Conservation (phyloP, 164 flowering plant genomes). For the Taxillus chinensis region DNA sequence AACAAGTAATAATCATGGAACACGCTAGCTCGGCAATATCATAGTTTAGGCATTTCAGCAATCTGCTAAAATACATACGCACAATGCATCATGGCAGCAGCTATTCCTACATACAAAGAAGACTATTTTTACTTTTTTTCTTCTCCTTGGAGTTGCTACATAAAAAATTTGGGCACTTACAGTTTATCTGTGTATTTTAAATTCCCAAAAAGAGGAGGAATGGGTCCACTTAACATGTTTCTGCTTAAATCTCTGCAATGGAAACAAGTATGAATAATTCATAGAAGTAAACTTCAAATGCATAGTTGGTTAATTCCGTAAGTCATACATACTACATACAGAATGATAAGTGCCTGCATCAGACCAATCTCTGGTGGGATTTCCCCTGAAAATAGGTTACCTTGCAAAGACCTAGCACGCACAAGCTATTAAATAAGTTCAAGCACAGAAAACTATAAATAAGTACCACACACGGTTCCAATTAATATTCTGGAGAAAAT, state of each 20-base stretch:
- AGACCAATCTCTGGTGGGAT: slow-evolving; percentile 91
- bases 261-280: background rate
- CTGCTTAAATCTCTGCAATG: slow-evolving; percentile 80
- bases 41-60: no score
- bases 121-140: no score
- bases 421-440: background rate
- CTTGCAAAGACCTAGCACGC: slow-evolving; percentile 68
- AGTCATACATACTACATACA: slow-evolving; percentile 43
- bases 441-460: background rate
- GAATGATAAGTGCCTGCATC: slow-evolving; percentile 98
- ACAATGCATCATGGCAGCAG: no score
- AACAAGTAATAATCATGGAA: no score
- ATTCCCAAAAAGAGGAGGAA: slow-evolving; percentile 80
- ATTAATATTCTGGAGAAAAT: background rate
- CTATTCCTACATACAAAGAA: no score
- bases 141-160: no score
- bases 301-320: no score
- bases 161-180: slow-evolving; percentile 26
- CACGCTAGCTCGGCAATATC: no score
- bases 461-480: background rate
- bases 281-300: background rate
- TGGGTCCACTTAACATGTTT: slow-evolving; percentile 69
- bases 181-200: slow-evolving; percentile 73
- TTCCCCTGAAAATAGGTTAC: slow-evolving; percentile 62
- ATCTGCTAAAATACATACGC: no score